Evolutionary conservation across 148 eudicot genomes (phyloP).

Genomic region (Simmondsia chinensis): DNA sequence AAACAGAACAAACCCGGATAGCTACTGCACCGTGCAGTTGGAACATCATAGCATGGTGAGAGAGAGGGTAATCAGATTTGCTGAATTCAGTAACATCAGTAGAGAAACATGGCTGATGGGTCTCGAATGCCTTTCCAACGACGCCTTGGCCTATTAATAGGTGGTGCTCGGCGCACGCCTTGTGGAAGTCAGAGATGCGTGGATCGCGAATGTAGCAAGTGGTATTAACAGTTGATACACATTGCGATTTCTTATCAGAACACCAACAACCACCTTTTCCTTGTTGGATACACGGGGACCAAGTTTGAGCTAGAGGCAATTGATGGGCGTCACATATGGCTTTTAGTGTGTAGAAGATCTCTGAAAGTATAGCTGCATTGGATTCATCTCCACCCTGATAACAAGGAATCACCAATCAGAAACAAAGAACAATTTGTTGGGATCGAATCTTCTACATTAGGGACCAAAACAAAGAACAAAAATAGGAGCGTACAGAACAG

Average conservation of each 20-base stretch:
- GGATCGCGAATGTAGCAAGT: too few relatives aligned
- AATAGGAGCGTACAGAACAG: too few relatives aligned
- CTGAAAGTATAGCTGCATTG: slow-evolving; percentile 21
- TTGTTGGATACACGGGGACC: too few relatives aligned
- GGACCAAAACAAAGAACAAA: background rate
- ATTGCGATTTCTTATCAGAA: too few relatives aligned
- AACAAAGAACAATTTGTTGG: background rate
- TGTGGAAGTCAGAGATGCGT: too few relatives aligned
- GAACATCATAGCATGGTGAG: slow-evolving; percentile 67
- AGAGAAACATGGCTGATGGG: slow-evolving; percentile 59
- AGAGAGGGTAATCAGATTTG: slow-evolving; percentile 64
- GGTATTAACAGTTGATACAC: too few relatives aligned
- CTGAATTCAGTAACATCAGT: slow-evolving; percentile 53
- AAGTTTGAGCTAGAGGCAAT: too few relatives aligned
- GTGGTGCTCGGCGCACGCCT: too few relatives aligned
- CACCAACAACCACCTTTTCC: too few relatives aligned
- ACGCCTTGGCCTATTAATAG: slow-evolving; percentile 56
- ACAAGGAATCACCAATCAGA: background rate
- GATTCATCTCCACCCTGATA: slow-evolving; percentile 40
- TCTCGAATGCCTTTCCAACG: slow-evolving; percentile 64
- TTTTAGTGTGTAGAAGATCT: too few relatives aligned
- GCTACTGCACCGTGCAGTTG: slow-evolving; percentile 57
- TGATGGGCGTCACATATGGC: too few relatives aligned
- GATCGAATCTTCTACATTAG: background rate
- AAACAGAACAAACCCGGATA: slow-evolving; percentile 38